These are phyloP conservation scores for Barnettozyma sp. DNA, from an alignment of 805 yeast species.

Conservation along the genomic window DNA sequence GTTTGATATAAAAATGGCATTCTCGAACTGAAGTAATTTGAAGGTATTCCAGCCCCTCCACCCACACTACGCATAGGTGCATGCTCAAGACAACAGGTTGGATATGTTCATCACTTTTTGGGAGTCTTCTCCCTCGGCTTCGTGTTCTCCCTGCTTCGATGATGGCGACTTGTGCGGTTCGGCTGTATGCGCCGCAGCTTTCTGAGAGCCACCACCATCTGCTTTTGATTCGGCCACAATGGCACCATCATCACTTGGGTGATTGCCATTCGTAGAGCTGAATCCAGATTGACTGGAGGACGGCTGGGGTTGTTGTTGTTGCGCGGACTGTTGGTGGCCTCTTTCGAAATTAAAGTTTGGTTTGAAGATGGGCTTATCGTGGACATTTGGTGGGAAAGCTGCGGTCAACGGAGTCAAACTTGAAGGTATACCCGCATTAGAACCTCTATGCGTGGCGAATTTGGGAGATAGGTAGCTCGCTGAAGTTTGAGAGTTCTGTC, in stretches of 20 bases:
- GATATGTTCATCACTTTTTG: slow-evolving; percentile 13
- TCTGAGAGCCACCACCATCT: no score
- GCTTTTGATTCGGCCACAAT: no score
- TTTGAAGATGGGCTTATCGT: slow-evolving; percentile 8
- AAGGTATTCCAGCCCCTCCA: not conserved
- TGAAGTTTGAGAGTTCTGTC: slow-evolving; percentile 19
- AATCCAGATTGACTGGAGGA: no score
- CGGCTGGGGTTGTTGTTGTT: slow-evolving; percentile 9
- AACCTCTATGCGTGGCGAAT: slow-evolving; percentile 21
- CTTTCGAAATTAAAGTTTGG: slow-evolving; percentile 1
- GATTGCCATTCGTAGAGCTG: slow-evolving; percentile 6
- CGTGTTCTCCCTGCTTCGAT: not conserved
- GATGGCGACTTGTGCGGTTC: not conserved
- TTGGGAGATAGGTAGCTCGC: slow-evolving; percentile 18
- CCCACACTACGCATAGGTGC: not conserved
- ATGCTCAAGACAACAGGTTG: slow-evolving; percentile 9
- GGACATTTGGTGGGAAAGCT: slow-evolving; percentile 10
- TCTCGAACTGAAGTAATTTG: not conserved
- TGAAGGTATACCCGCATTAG: slow-evolving; percentile 19
- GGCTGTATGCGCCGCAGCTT: not conserved
- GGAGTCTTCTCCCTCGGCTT: slow-evolving; percentile 5
- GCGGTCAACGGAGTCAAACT: slow-evolving; percentile 19
- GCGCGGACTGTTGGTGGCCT: slow-evolving; percentile 2
- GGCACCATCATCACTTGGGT: no score
- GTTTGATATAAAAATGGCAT: no score